phyloP scores from a whole-genome alignment of 352 stramenopile genomes.

The Poterioochromonas sp. region DNA sequence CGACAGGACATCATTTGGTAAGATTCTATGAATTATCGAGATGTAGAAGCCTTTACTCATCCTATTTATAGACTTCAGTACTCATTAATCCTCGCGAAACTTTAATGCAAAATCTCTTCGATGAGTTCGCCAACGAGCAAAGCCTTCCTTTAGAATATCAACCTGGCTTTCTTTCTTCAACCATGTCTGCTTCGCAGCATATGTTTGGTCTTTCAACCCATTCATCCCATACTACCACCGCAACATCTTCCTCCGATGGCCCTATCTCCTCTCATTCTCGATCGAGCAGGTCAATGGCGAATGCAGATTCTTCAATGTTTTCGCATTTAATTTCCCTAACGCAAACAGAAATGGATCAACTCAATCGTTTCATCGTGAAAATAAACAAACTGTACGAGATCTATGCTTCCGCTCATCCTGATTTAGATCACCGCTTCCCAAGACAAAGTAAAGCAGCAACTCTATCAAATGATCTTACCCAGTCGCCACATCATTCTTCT shows the following conservation, averaged over 20 bases:
- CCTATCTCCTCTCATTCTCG: not conserved
- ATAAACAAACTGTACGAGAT: not conserved
- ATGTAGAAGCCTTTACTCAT: not conserved
- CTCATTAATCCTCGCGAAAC: conserved; percentile 26
- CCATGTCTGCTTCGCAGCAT: not conserved
- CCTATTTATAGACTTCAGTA: conserved; percentile 18
- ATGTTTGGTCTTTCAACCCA: not conserved
- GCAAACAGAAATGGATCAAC: not conserved
- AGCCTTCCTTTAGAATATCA: not conserved
- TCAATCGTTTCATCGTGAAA: not conserved
- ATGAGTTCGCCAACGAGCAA: conserved; percentile 24
- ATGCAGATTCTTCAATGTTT: not conserved
- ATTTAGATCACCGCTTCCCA: not conserved
- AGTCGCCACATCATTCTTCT: not conserved
- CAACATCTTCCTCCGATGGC: not conserved
- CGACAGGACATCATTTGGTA: conserved; percentile 26
- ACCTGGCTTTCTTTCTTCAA: not conserved
- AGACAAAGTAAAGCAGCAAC: not conserved
- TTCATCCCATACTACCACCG: not conserved
- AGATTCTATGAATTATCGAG: not conserved
- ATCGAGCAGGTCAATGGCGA: no score
- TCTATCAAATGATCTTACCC: not conserved
- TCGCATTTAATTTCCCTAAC: not conserved
- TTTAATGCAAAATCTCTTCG: conserved; percentile 1
- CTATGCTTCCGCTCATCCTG: not conserved